Evolutionary conservation across 2,329 filamentous ascomycete species (phyloP).

Genomic region (Chrysoporthe cubensis): DNA sequence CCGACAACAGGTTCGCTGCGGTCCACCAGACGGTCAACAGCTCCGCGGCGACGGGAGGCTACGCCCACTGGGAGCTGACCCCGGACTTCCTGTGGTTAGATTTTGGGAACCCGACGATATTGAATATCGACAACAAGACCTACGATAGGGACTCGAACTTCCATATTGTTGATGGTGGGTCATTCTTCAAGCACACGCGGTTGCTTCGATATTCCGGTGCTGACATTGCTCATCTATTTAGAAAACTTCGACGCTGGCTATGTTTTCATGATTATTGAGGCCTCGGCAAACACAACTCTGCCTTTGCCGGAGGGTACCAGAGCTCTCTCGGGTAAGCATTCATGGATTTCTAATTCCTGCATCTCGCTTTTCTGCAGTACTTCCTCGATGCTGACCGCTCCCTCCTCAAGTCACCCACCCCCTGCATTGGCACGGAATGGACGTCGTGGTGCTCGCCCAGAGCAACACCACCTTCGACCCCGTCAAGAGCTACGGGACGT

Average conservation of each 20-base stretch:
- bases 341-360: background rate
- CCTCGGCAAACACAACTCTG: slow-evolving; percentile 12
- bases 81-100: slow-evolving; percentile 29
- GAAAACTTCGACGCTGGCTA: slow-evolving; percentile 25
- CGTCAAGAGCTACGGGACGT: slow-evolving; percentile 15
- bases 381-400: background rate
- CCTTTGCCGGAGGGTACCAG: slow-evolving; percentile 14
- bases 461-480: slow-evolving; percentile 30
- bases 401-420: slow-evolving; percentile 18
- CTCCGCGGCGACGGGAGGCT: slow-evolving; percentile 2
- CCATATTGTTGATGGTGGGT: slow-evolving; percentile 24
- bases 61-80: slow-evolving; percentile 25
- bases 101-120: slow-evolving; percentile 26
- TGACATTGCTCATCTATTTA: background rate
- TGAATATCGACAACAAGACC: slow-evolving; percentile 25
- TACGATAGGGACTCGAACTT: slow-evolving; percentile 25
- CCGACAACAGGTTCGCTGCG: slow-evolving; percentile 8
- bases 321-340: slow-evolving; percentile 10
- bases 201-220: background rate
- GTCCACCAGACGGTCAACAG: slow-evolving; percentile 8
- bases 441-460: slow-evolving; percentile 39
- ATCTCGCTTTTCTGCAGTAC: too few species aligned
- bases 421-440: slow-evolving; percentile 35
- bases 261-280: slow-evolving; percentile 26
- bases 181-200: too few species aligned